phyloP scores from a whole-genome alignment of 106 monocot species.

The Dioscorea zingiberensis region DNA sequence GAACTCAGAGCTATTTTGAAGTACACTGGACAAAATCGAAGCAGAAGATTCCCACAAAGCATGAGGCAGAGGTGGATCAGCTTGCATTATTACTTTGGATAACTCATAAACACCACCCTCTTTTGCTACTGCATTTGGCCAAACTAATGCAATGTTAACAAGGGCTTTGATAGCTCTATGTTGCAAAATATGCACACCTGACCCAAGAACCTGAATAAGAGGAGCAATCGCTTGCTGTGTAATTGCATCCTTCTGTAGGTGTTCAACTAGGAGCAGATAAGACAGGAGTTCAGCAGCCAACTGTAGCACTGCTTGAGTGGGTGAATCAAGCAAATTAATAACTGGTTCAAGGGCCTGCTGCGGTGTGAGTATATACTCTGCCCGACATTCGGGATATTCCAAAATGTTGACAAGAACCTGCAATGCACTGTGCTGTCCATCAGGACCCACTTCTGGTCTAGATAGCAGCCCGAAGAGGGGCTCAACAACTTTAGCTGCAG shows the following conservation, averaged over 20 bases:
- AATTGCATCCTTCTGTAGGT: constrained; percentile 73
- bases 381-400: constrained; percentile 80
- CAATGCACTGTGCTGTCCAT: constrained; percentile 78
- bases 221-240: constrained; percentile 82
- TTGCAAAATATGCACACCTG: constrained; percentile 63
- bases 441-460: constrained; percentile 71
- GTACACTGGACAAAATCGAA: constrained; percentile 68
- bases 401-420: constrained; percentile 95
- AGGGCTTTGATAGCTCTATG: constrained; percentile 91
- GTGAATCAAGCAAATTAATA: constrained; percentile 69
- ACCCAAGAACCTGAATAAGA: constrained; percentile 85
- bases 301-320: constrained; percentile 80
- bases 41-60: constrained; percentile 96
- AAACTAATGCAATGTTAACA: constrained; percentile 59
- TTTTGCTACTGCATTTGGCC: constrained; percentile 99
- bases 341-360: constrained; percentile 78
- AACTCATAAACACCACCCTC: constrained; percentile 96
- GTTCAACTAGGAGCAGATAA: constrained; percentile 83
- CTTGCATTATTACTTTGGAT: constrained; percentile 88
- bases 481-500: constrained; percentile 79
- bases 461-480: constrained; percentile 67
- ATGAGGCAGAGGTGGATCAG: constrained; percentile 79
- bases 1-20: constrained; percentile 96
- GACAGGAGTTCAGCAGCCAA: constrained; percentile 91
- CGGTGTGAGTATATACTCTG: constrained; percentile 56